Conservation (phyloP, 352 stramenopile species). For the Pythium coloratum region DNA sequence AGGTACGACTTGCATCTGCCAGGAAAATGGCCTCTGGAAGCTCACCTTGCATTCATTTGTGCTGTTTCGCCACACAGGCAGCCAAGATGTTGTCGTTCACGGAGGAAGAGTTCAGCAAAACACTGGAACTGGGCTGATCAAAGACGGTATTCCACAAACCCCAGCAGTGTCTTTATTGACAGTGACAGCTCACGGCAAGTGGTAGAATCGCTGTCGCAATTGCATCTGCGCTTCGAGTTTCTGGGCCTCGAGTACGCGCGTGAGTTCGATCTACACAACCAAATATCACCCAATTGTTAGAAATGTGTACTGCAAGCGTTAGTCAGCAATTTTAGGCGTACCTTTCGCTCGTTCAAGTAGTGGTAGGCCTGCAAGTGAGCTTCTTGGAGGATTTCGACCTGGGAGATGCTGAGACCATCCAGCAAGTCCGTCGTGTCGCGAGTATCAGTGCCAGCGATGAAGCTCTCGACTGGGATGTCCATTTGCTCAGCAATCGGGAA, state of each 20-base stretch:
- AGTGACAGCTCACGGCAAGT: slow-evolving; percentile 29
- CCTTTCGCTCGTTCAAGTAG: slow-evolving; percentile 83
- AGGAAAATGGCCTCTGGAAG: not conserved
- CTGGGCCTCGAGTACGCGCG: slow-evolving; percentile 71
- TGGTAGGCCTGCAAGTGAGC: slow-evolving; percentile 82
- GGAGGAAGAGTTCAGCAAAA: slow-evolving; percentile 82
- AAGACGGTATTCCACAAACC: too few relatives aligned
- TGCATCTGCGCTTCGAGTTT: slow-evolving; percentile 66
- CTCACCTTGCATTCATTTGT: not conserved
- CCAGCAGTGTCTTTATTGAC: not conserved
- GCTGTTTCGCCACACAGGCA: slow-evolving; percentile 34
- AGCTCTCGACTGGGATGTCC: slow-evolving; percentile 73
- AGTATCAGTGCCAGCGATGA: slow-evolving; percentile 58
- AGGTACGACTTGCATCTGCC: slow-evolving; percentile 33
- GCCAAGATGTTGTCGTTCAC: slow-evolving; percentile 88
- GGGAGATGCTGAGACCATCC: slow-evolving; percentile 73
- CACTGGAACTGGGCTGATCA: slow-evolving; percentile 53
- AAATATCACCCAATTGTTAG: not conserved
- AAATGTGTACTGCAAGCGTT: too few relatives aligned
- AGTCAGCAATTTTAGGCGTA: slow-evolving; percentile 18
- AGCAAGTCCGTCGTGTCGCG: slow-evolving; percentile 47
- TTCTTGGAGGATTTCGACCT: slow-evolving; percentile 80
- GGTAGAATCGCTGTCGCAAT: slow-evolving; percentile 65
- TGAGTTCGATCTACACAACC: slow-evolving; percentile 60
- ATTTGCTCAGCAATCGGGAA: slow-evolving; percentile 76